These are phyloP conservation scores for Fusarium neocosmosporiellum DNA, from an alignment of 2,329 filamentous ascomycete genomes.

Conservation along the genomic window DNA sequence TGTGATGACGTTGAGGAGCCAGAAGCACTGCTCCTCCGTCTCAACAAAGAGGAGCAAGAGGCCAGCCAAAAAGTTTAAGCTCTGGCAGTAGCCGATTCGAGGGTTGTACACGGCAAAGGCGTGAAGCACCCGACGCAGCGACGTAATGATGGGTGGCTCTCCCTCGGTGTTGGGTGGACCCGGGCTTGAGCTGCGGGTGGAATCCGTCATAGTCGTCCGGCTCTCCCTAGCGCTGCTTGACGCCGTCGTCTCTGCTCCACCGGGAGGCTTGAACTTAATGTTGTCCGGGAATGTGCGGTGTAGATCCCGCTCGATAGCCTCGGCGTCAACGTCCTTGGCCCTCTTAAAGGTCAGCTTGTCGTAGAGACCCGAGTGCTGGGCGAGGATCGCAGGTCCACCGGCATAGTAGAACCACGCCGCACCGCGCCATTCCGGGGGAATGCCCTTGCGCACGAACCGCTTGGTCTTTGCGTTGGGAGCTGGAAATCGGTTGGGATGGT, in stretches of 20 bases:
- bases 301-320: constrained; percentile 93
- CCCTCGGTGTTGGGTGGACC: constrained; percentile 51
- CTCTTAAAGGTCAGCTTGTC: constrained; percentile 72
- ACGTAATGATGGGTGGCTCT: constrained; percentile 83
- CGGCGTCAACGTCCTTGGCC: constrained; percentile 79
- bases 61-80: constrained; percentile 93
- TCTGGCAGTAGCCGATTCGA: constrained; percentile 93
- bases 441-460: constrained; percentile 90
- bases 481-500: constrained; percentile 81
- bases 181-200: constrained; percentile 49
- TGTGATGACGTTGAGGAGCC: constrained; percentile 93
- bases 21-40: constrained; percentile 90
- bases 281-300: constrained; percentile 97
- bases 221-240: constrained; percentile 49
- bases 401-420: constrained; percentile 98
- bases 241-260: constrained; percentile 47
- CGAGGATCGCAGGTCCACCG: constrained; percentile 82
- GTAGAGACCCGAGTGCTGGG: constrained; percentile 82
- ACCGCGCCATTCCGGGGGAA: constrained; percentile 94
- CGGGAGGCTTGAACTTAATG: constrained; percentile 80
- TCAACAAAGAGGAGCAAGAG: constrained; percentile 88
- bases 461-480: constrained; percentile 85
- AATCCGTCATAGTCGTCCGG: constrained; percentile 51
- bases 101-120: constrained; percentile 94
- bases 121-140: constrained; percentile 85